Conservation (phyloP, 2,329 filamentous ascomycete genomes). For the Apiospora phragmitis region DNA sequence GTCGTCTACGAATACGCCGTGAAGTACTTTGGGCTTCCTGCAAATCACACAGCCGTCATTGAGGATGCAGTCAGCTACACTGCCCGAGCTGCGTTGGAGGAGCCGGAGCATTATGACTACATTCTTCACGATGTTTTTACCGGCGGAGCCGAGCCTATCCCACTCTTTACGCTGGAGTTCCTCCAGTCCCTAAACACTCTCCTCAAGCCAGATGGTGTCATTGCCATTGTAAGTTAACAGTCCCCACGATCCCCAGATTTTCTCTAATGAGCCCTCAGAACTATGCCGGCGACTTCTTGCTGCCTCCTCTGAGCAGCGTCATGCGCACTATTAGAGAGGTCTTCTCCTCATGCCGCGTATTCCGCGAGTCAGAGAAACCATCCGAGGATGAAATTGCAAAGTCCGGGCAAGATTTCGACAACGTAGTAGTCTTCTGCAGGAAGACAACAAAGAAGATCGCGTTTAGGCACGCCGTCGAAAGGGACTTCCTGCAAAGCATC, state of each 20-base stretch:
- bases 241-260: neutral
- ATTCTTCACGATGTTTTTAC: conserved; percentile 98
- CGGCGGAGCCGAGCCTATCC: conserved; percentile 86
- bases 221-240: conserved; percentile 72
- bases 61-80: conserved; percentile 78
- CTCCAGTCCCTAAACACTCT: conserved; percentile 69
- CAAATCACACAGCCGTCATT: conserved; percentile 77
- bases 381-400: conserved; percentile 48
- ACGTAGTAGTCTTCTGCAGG: conserved; percentile 94
- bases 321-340: conserved; percentile 79
- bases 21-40: conserved; percentile 78
- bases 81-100: conserved; percentile 41
- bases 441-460: conserved; percentile 55
- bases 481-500: conserved; percentile 72
- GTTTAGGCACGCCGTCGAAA: conserved; percentile 65
- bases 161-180: conserved; percentile 87
- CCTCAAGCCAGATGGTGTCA: conserved; percentile 75
- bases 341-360: conserved; percentile 90
- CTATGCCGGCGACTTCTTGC: conserved; percentile 84
- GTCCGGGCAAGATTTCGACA: conserved; percentile 74
- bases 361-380: conserved; percentile 69
- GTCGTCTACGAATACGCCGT: conserved; percentile 80
- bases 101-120: conserved; percentile 71
- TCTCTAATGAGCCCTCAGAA: conserved; percentile 56
- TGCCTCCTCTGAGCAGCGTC: conserved; percentile 75